Percentiles rank a stretch among this genome's conserved stretches.
Conservation (phyloP, 129 eudicot genomes). For the Artemisia tridentata region DNA sequence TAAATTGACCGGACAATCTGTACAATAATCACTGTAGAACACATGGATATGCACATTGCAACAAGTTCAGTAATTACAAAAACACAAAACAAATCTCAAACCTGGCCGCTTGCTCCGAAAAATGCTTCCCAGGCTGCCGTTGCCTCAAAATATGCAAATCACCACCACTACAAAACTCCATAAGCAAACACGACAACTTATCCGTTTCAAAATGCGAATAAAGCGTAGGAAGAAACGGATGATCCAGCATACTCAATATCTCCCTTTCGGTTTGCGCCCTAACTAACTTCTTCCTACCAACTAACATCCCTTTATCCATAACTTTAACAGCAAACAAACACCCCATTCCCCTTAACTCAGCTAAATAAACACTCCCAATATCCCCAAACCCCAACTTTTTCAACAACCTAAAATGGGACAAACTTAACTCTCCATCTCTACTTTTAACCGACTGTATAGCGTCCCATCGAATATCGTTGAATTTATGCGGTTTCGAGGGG, state of each 20-base stretch:
- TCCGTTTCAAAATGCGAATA: slow-evolving; percentile 94
- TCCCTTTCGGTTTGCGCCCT: slow-evolving; percentile 96
- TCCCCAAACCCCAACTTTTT: slow-evolving; percentile 97
- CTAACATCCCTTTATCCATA: slow-evolving; percentile 95
- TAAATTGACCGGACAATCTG: too few species aligned
- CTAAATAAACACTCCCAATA: slow-evolving; percentile 93
- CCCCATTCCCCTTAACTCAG: slow-evolving; percentile 80
- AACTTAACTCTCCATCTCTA: slow-evolving; percentile 72
- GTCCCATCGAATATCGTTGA: slow-evolving; percentile 83
- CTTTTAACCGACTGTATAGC: slow-evolving; percentile 63
- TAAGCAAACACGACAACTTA: slow-evolving; percentile 83
- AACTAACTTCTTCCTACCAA: slow-evolving; percentile 70
- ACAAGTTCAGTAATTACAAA: not conserved
- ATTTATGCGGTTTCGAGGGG: slow-evolving; percentile 77
- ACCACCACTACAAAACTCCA: slow-evolving; percentile 98
- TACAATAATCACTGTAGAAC: too few species aligned
- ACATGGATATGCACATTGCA: not conserved
- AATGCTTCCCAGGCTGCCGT: slow-evolving; percentile 74
- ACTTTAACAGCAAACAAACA: slow-evolving; percentile 91
- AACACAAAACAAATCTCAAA: slow-evolving; percentile 18
- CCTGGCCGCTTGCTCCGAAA: slow-evolving; percentile 94
- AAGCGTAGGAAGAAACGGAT: slow-evolving; percentile 88
- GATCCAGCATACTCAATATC: slow-evolving; percentile 82
- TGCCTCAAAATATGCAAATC: slow-evolving; percentile 93
- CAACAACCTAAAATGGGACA: slow-evolving; percentile 82